phyloP scores from a whole-genome alignment of 2,329 filamentous ascomycete genomes.

The Sporothrix humicola region DNA sequence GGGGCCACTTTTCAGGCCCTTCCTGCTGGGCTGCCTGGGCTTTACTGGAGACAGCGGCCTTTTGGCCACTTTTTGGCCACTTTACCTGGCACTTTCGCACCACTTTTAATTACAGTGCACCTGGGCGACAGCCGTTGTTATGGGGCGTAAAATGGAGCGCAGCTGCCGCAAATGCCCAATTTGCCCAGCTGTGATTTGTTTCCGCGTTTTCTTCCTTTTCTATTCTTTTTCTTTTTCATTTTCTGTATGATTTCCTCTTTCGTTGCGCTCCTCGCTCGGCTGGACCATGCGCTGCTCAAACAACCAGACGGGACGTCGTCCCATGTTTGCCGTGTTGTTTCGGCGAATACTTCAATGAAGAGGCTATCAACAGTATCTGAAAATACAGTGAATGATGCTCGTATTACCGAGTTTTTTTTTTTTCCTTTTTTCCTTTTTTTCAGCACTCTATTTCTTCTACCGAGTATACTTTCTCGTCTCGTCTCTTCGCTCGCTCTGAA shows the following conservation, averaged over 20 bases:
- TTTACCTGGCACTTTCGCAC: constrained; percentile 5
- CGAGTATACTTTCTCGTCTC: too few relatives aligned
- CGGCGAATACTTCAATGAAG: not conserved
- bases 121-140: not conserved
- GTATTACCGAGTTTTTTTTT: constrained; percentile 9
- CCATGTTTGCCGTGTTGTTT: constrained; percentile 26
- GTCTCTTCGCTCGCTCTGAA: not conserved
- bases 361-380: too few relatives aligned
- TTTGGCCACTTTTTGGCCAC: constrained; percentile 20
- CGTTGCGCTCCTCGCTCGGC: not conserved
- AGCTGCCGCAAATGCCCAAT: too few relatives aligned
- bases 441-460: not conserved
- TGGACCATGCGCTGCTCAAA: constrained; percentile 27
- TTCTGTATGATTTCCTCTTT: not conserved
- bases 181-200: not conserved
- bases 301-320: constrained; percentile 17
- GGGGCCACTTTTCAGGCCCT: not conserved
- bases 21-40: not conserved
- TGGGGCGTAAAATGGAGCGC: not conserved
- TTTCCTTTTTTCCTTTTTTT: not conserved
- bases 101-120: constrained; percentile 20
- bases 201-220: not conserved
- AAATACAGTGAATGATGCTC: not conserved
- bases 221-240: not conserved
- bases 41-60: not conserved